These are phyloP conservation scores for Pisolithus marmoratus DNA, from an alignment of 768 basidiomycete species.

Conservation along the genomic window DNA sequence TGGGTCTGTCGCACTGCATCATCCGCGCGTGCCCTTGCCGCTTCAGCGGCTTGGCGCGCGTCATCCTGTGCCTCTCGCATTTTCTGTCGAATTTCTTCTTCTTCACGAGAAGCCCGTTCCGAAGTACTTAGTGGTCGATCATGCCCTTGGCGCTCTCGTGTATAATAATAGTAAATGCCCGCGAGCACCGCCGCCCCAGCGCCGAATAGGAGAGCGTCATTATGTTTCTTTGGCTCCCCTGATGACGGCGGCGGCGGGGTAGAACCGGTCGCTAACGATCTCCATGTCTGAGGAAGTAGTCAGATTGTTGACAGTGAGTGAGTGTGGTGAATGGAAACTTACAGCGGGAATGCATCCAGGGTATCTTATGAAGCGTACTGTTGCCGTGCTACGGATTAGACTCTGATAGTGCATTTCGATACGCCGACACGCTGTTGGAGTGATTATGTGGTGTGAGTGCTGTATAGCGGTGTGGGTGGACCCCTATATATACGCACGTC, in stretches of 20 bases:
- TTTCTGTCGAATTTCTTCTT: constrained; percentile 28
- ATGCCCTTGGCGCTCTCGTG: constrained; percentile 15
- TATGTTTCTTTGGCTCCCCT: constrained; percentile 10
- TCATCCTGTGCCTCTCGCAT: constrained; percentile 18
- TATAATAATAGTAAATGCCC: constrained; percentile 34
- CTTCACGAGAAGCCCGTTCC: constrained; percentile 22
- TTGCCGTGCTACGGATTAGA: background rate
- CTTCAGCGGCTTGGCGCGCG: constrained; percentile 17
- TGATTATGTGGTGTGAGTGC: background rate
- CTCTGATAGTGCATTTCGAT: background rate
- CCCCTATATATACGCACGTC: no score
- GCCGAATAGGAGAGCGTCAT: constrained; percentile 25
- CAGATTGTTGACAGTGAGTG: background rate
- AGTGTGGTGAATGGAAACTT: background rate
- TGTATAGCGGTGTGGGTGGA: background rate
- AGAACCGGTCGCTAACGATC: constrained; percentile 12
- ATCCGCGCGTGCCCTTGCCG: constrained; percentile 27
- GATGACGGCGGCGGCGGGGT: constrained; percentile 7
- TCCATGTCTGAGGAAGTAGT: constrained; percentile 3
- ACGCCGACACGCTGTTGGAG: no score
- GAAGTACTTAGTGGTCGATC: constrained; percentile 7
- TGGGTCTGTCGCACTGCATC: constrained; percentile 23
- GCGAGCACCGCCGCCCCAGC: constrained; percentile 30
- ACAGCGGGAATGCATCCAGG: constrained; percentile 1
- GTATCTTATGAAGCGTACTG: background rate